Base-by-base conservation (phyloP, 2,329 filamentous ascomycete species). In the Scopulariopsis brevicaulis region DNA sequence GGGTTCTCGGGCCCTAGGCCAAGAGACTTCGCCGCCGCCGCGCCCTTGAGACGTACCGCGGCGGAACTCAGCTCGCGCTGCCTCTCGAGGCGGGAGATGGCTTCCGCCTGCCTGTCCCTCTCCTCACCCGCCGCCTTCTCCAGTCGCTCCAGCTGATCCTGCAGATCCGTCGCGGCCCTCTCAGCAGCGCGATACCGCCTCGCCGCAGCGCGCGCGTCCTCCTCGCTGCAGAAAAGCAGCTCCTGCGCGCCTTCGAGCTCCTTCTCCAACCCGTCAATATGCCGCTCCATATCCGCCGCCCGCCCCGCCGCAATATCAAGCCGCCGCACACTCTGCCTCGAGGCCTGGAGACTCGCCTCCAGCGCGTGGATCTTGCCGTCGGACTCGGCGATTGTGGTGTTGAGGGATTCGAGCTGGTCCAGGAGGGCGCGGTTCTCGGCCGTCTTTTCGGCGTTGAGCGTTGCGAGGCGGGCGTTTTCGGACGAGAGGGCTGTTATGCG, bases 181-280 rank as follows among this genome's bases (percentile, higher is more conserved):
- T 97, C 91, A 1, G 94, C 91, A 65, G 87, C 84, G 73, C 85
- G 87, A 87, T 91, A 97, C 64, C 92, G 80, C 64, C 89, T 83
- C 59, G 93, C 77, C 12, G 93, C 90, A 4, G 87, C 85, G 58
- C 85, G 84, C 64, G 90, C 87, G 64, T 95, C 89, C 60, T 90
- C 83, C 61, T 86, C 82, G 22, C 85, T 88, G 10, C 78, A 74
- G 12, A 80, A 73, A 53, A 96, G 72, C 24, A 81, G 84, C 43
- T 80, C 78, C 62, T 92, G 86, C 53, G 96, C 74, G 48, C 79
- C 74, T 4, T 81, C 82, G 68, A 96, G 90, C 66, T 97, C 93
- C 57, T 83, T 77, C 69, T 99, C 94, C 62, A 96, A 80, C 1
- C 86, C 75, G 11, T 82, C 79, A 54, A 99, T 76, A 67, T 97